Percentiles rank a stretch among this genome's conserved stretches.
phyloP scores from a whole-genome alignment of 2,329 filamentous ascomycete genomes.

The Colletotrichum gigasporum region DNA sequence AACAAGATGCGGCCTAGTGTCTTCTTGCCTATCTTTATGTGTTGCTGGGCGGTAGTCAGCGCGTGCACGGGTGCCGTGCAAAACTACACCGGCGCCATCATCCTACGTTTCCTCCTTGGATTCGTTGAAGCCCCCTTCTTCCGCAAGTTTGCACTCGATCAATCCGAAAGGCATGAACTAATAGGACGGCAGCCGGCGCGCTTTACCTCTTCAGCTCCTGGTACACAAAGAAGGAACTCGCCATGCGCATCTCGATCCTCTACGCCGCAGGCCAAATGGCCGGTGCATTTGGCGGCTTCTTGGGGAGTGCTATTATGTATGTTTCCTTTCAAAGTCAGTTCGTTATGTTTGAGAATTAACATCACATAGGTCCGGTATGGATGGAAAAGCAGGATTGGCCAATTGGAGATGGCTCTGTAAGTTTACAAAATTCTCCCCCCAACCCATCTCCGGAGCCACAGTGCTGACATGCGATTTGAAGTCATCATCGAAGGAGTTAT shows the following conservation, averaged over 20 bases:
- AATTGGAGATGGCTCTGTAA: conserved; percentile 81
- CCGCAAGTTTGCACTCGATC: not conserved
- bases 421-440: conserved; percentile 50
- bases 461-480: not conserved
- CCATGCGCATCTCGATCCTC: conserved; percentile 56
- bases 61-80: conserved; percentile 5
- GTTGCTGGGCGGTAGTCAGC: conserved; percentile 9
- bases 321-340: no score
- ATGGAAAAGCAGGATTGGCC: conserved; percentile 38
- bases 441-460: conserved; percentile 65
- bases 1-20: conserved; percentile 19
- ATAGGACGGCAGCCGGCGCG: conserved; percentile 42
- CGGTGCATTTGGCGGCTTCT: conserved; percentile 39
- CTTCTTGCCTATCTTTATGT: conserved; percentile 11
- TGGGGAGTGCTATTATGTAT: conserved; percentile 37
- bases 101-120: conserved; percentile 6
- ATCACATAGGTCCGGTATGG: no score
- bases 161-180: not conserved
- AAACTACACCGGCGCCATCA: conserved; percentile 6
- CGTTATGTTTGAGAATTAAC: no score
- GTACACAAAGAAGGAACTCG: conserved; percentile 56
- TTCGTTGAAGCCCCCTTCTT: conserved; percentile 18
- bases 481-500: conserved; percentile 17
- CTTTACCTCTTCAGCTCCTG: conserved; percentile 61
- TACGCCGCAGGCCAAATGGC: conserved; percentile 40